Conservation (phyloP, 2,329 filamentous ascomycete species). For the Zasmidium cellare region DNA sequence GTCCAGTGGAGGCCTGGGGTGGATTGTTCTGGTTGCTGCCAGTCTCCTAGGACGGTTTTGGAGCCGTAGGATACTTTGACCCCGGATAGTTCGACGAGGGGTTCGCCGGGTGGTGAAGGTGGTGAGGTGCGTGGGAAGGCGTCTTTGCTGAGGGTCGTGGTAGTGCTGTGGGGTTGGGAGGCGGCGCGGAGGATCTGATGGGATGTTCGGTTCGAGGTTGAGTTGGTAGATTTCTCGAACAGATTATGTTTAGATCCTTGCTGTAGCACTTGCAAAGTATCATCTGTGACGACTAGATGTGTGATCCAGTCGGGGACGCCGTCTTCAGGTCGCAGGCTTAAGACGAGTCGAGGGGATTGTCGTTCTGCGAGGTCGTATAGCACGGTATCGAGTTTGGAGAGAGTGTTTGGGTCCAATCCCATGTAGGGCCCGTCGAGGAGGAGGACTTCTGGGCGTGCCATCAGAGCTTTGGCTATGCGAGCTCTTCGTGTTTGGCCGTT, state of each 20-base stretch:
- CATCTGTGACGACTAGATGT: slow-evolving; percentile 72
- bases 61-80: slow-evolving; percentile 78
- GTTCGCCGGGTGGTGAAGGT: slow-evolving; percentile 55
- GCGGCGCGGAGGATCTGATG: neutral
- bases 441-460: slow-evolving; percentile 76
- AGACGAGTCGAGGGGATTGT: slow-evolving; percentile 68
- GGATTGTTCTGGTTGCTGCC: slow-evolving; percentile 60
- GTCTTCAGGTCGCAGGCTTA: slow-evolving; percentile 83
- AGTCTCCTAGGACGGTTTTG: slow-evolving; percentile 77
- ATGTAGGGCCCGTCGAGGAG: slow-evolving; percentile 94
- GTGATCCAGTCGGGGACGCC: slow-evolving; percentile 87
- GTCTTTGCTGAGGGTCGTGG: slow-evolving; percentile 28
- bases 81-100: slow-evolving; percentile 82
- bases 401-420: slow-evolving; percentile 86
- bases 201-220: too few species aligned
- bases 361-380: slow-evolving; percentile 67
- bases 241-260: slow-evolving; percentile 68
- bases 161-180: neutral
- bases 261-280: slow-evolving; percentile 63
- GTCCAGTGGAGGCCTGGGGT: slow-evolving; percentile 73
- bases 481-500: slow-evolving; percentile 90
- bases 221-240: too few species aligned
- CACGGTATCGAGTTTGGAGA: slow-evolving; percentile 69
- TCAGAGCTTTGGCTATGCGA: slow-evolving; percentile 81
- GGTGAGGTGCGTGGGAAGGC: slow-evolving; percentile 27